Base-by-base conservation (phyloP, 2,329 filamentous ascomycete genomes). In the Pseudocercospora fijiensis region DNA sequence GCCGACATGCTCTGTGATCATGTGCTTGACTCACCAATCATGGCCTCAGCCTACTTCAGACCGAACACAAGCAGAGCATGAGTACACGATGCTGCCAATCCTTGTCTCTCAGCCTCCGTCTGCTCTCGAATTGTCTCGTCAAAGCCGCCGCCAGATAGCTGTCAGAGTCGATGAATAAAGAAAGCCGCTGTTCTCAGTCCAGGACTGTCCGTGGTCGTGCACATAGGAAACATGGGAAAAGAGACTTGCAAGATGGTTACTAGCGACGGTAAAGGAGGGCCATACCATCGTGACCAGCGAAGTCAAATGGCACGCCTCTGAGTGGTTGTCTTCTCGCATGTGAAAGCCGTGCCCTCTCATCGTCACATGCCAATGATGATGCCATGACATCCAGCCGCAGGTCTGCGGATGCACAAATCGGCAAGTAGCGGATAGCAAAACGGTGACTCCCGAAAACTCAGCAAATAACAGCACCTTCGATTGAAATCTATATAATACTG, bases 211-310 rank as follows among this genome's bases (percentile, higher is more conserved):
- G 52, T 37, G 28, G 27, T 56, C 52, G 28, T 20, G 22, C 26
- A 56, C 28, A 37, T 24, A 56, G 28, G 52, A 56, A 22, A 55
- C 27, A 22, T 30, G 27, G 22, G 28, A 30, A n/a, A 33, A n/a
- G 8, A 33, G 10, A 55, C 16, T 18, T 55, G 26, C 16, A n/a
- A 30, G n/a, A 55, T 30, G 52, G 52, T n/a, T 13, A n/a, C n/a
- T n/a, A 55, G 52, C 5, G 27, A 33, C 52, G 52, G 26, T 26
- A 8, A 11, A 55, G 52, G n/a, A 27, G 6, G 20, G 24, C 52
- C 52, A 56, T 56, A 56, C 52, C 52, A 37, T 56, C 52, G 52
- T 56, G 52, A 49, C 57, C 57, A n/a, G 18, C 37, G 57, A 56
- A 56, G 52, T 5, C 28, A 22, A 56, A 33, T 56, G 28, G 6